Evolutionary conservation across 768 basidiomycete genomes (phyloP), one percentile per base, ranked within the genome.

Genomic region (Suillus hirtellus): DNA sequence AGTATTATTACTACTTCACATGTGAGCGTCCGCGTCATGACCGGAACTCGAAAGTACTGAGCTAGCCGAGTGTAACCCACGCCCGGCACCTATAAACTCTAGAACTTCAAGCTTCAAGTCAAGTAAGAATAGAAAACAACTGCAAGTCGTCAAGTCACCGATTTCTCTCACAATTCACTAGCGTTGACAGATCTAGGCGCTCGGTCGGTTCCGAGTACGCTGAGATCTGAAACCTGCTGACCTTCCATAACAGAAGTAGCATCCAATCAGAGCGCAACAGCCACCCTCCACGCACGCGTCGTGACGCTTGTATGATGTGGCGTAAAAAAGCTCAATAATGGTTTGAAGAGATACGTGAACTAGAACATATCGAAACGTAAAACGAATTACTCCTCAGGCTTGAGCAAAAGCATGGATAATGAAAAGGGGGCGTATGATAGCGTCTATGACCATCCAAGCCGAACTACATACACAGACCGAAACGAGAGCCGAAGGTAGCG

Each of bases 371-470:
- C 56, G 24, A 44, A 37, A 63, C 62, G 35, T 61, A 43, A 61
- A 60, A 43, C 3, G 14, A 44, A 60, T 47, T 46, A 63, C 58
- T 44, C 62, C 44, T 47, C 62, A 35, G 34, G 24, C 40, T 34
- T 52, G 47, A 53, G 50, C 49, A 44, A 34, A 58, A 61, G 60
- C 52, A 54, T 37, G 61, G 61, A 35, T 35, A 52, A 54, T 43
- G n/a, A 4, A 37, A 42, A 63, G 24, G 50, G 34, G 42, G 37
- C 60, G 42, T 52, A 49, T 43, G 47, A 49, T 49, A 62, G 42
- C 44, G 63, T 64, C 63, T 64, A 64, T 61, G 60, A 42, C 35
- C 62, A 60, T 63, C 42, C 50, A 40, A 46, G 34, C 52, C 37
- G 60, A 11, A 44, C 19, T 63, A 64, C 50, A 59, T 63, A 64